Evolutionary conservation across 495 filamentous ascomycete genomes (phyloP), one percentile per base, ranked within the genome.

Genomic region (Penicillium soppii): DNA sequence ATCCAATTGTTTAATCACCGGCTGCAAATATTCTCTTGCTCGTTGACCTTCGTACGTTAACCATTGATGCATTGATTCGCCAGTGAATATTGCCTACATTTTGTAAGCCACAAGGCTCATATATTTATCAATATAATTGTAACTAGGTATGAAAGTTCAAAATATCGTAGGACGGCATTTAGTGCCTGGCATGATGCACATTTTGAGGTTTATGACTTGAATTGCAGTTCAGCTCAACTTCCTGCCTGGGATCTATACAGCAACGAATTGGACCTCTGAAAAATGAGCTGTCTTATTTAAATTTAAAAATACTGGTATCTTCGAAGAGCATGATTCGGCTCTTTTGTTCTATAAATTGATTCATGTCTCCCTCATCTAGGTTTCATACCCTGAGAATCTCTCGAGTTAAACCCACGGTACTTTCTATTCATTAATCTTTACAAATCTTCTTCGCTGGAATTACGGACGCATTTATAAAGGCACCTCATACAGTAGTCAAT

Each of bases 91-190:
- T n/a, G n/a, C n/a, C n/a, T n/a, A n/a, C n/a, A n/a, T n/a, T n/a
- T n/a, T n/a, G n/a, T n/a, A n/a, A n/a, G n/a, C n/a, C n/a, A n/a
- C n/a, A n/a, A n/a, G n/a, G n/a, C n/a, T n/a, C n/a, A 39, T 39
- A 39, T 39, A 19, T 39, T 10, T 20, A 39, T 39, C 36, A 39
- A 19, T 20, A 39, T 39, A 19, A 6, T 21, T 39, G 36, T 39
- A 39, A 39, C 1, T 39, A 39, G 16, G 36, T 39, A 21, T 17
- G 16, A 21, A 39, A 39, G n/a, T n/a, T n/a, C n/a, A n/a, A n/a
- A 39, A 39, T 39, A 39, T 39, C 36, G 36, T n/a, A n/a, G 36
- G 22, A 20, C 20, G 36, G 36, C 36, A 39, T 39, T 21, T 39
- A 39, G 36, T 39, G 36, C 36, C 36, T 39, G 36, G 16, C 16